These are phyloP conservation scores for Cynara cardunculus DNA, from an alignment of 129 eudicot species.

Conservation along the genomic window DNA sequence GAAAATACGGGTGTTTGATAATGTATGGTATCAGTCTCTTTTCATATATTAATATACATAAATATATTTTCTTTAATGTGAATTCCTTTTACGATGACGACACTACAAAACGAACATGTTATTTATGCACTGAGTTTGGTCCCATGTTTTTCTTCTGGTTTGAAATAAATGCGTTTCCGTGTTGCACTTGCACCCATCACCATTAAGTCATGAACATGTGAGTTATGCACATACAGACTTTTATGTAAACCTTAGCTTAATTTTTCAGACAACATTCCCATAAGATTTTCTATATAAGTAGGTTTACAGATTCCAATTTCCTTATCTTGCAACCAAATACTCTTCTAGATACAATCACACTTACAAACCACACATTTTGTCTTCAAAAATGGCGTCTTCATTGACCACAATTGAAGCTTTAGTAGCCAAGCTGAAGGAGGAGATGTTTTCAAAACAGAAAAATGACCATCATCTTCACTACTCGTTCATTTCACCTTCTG, in stretches of 20 bases:
- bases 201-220: background rate
- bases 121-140: no score
- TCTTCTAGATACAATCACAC: background rate
- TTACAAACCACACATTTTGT: background rate
- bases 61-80: no score
- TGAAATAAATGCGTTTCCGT: background rate
- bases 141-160: no score
- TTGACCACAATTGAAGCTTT: constrained; percentile 34
- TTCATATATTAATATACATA: no score
- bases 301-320: background rate
- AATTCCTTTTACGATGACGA: no score
- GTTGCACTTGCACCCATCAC: background rate
- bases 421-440: constrained; percentile 29
- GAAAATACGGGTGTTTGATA: no score
- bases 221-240: no score
- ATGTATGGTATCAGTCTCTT: no score
- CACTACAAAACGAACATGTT: no score
- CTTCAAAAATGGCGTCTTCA: constrained; percentile 12
- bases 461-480: background rate
- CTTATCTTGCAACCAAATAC: background rate
- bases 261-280: background rate
- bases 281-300: background rate
- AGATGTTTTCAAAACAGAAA: constrained; percentile 20
- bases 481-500: constrained; percentile 44
- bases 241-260: background rate